These are phyloP conservation scores for Amanita molliuscula DNA, from an alignment of 768 basidiomycete species.

Conservation along the genomic window DNA sequence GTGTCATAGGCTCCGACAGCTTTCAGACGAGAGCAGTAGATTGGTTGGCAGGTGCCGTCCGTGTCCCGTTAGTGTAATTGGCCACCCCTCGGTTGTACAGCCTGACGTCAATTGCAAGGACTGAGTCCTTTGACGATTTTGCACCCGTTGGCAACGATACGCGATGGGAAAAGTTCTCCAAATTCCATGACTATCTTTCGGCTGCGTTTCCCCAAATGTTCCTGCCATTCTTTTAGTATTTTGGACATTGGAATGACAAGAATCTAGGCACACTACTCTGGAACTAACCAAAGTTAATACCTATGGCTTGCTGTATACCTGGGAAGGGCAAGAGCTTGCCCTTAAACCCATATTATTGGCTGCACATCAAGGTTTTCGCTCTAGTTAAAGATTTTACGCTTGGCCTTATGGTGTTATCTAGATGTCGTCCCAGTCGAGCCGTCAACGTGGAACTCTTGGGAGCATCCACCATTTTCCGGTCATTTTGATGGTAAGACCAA, in stretches of 20 bases:
- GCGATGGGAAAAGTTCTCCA: slow-evolving; percentile 43
- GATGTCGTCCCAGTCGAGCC: slow-evolving; percentile 58
- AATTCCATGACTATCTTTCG: slow-evolving; percentile 46
- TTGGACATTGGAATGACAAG: not conserved
- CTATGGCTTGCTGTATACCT: slow-evolving; percentile 65
- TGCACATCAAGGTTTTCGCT: slow-evolving; percentile 49
- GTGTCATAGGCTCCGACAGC: slow-evolving; percentile 11
- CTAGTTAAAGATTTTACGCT: not conserved
- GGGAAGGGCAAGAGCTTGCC: slow-evolving; percentile 50
- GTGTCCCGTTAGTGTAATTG: slow-evolving; percentile 15
- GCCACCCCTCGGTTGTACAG: not conserved
- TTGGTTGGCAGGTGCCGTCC: slow-evolving; percentile 24
- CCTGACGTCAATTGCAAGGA: slow-evolving; percentile 21
- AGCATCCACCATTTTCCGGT: slow-evolving; percentile 49
- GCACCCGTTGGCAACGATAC: slow-evolving; percentile 36
- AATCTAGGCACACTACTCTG: slow-evolving; percentile 42
- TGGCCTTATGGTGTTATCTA: slow-evolving; percentile 12
- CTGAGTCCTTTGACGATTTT: slow-evolving; percentile 43
- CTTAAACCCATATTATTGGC: slow-evolving; percentile 64
- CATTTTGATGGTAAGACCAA: slow-evolving; percentile 33
- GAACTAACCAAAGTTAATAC: slow-evolving; percentile 64
- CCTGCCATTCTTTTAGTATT: slow-evolving; percentile 17
- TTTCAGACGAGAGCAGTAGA: slow-evolving; percentile 20
- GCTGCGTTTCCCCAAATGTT: slow-evolving; percentile 50
- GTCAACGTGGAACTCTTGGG: slow-evolving; percentile 38